Conservation (phyloP, 371 early-diverging fungal species). For the Circinella minor region DNA sequence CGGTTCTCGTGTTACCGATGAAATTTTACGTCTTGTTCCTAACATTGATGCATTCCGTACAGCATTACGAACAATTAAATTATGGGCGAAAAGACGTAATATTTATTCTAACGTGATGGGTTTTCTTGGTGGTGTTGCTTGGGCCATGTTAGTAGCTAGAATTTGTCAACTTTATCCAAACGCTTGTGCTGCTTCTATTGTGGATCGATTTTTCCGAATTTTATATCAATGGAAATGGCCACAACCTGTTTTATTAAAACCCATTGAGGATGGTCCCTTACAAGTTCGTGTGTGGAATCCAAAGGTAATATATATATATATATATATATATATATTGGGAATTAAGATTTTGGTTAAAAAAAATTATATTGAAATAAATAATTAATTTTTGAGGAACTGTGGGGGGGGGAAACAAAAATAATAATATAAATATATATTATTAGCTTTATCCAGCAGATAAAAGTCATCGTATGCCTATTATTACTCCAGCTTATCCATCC, state of each 20-base stretch:
- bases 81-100: slow-evolving; percentile 98
- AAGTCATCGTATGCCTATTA: slow-evolving; percentile 98
- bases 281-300: slow-evolving; percentile 99
- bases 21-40: slow-evolving; percentile 96
- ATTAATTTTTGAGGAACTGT: too few species aligned
- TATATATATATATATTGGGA: neutral
- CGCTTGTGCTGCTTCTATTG: slow-evolving; percentile 85
- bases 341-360: too few species aligned
- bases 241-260: slow-evolving; percentile 93
- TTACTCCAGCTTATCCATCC: slow-evolving; percentile 99
- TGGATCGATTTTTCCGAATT: slow-evolving; percentile 92
- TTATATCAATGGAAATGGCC: slow-evolving; percentile 98
- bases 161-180: slow-evolving; percentile 99
- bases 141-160: slow-evolving; percentile 98
- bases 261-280: slow-evolving; percentile 91
- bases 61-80: slow-evolving; percentile 95
- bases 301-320: slow-evolving; percentile 43
- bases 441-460: slow-evolving; percentile 87
- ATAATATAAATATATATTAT: too few species aligned
- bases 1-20: slow-evolving; percentile 99
- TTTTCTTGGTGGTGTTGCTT: slow-evolving; percentile 99
- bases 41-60: slow-evolving; percentile 89
- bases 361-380: too few species aligned
- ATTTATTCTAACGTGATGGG: slow-evolving; percentile 99
- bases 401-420: too few species aligned